Evolutionary conservation across 345 rosid species (phyloP).

Genomic region (Euphorbia peplus): DNA sequence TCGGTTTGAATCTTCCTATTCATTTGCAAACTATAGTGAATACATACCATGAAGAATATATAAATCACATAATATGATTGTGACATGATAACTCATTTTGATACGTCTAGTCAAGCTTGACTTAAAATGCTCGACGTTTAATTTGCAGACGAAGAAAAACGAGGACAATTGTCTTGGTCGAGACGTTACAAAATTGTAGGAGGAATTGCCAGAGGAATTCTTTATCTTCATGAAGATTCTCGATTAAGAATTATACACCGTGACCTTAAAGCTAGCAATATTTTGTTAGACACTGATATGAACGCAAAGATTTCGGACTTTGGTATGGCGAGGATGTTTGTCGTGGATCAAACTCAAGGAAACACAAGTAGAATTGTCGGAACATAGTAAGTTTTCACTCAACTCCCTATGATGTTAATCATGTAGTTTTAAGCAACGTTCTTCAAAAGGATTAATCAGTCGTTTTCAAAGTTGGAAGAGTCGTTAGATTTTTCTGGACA

Average conservation of each 20-base stretch:
- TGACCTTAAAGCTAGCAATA: constrained; percentile 25
- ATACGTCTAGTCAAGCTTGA: neutral
- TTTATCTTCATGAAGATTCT: constrained; percentile 28
- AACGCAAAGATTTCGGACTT: constrained; percentile 28
- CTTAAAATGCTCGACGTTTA: neutral
- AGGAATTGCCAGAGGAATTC: constrained; percentile 26
- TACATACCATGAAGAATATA: no score
- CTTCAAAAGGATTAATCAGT: no score
- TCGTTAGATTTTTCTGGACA: no score
- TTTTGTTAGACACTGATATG: constrained; percentile 20
- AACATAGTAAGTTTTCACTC: constrained; percentile 18
- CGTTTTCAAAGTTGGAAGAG: no score
- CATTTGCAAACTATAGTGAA: no score
- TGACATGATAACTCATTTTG: no score
- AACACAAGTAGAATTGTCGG: constrained; percentile 24
- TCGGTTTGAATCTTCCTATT: constrained; percentile 20
- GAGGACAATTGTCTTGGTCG: constrained; percentile 17
- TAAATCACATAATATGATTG: no score
- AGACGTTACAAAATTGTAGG: constrained; percentile 17
- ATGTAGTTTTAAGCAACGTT: no score
- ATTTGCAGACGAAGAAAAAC: constrained; percentile 13
- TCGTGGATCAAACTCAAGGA: constrained; percentile 23
- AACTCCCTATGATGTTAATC: no score
- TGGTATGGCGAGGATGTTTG: constrained; percentile 25
- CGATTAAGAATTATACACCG: constrained; percentile 20